Evolutionary conservation across 1,139 yeast genomes (phyloP).

Genomic region (Blastobotrys serpentis): DNA sequence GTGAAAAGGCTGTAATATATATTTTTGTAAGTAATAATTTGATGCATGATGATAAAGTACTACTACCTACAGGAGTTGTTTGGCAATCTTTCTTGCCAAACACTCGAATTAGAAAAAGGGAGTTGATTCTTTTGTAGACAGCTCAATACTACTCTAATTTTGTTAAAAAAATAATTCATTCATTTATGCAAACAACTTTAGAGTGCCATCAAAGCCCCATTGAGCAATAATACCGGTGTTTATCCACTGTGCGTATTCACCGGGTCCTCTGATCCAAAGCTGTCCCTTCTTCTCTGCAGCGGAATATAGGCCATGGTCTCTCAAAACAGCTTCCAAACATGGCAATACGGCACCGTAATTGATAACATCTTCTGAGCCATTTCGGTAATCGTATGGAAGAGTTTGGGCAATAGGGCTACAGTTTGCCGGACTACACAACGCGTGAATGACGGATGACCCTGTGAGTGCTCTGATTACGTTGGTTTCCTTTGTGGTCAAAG

Average conservation of each 20-base stretch:
- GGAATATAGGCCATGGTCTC: slow-evolving; percentile 23
- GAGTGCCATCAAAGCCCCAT: slow-evolving; percentile 40
- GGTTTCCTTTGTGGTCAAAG: slow-evolving; percentile 32
- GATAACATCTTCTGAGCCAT: slow-evolving; percentile 23
- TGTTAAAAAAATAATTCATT: not conserved
- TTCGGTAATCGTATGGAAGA: slow-evolving; percentile 39
- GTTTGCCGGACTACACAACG: slow-evolving; percentile 33
- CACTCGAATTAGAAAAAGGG: too few relatives aligned
- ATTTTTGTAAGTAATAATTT: not conserved
- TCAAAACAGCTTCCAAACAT: slow-evolving; percentile 33
- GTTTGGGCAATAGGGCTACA: slow-evolving; percentile 42
- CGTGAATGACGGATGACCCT: slow-evolving; percentile 39
- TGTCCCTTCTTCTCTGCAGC: slow-evolving; percentile 28
- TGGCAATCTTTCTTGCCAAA: too few relatives aligned
- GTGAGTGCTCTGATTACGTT: slow-evolving; percentile 36
- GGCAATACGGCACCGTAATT: slow-evolving; percentile 40
- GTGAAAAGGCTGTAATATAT: slow-evolving; percentile 4
- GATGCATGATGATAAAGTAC: not conserved
- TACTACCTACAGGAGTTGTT: too few relatives aligned
- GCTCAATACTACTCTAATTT: not conserved
- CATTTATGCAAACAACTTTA: slow-evolving; percentile 31
- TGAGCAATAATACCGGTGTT: slow-evolving; percentile 31
- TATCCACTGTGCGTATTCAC: slow-evolving; percentile 26
- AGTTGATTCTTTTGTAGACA: not conserved
- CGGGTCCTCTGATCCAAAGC: slow-evolving; percentile 32